Evolutionary conservation across 2,329 filamentous ascomycete genomes (phyloP).

Genomic region (Pseudogymnoascus sp.): DNA sequence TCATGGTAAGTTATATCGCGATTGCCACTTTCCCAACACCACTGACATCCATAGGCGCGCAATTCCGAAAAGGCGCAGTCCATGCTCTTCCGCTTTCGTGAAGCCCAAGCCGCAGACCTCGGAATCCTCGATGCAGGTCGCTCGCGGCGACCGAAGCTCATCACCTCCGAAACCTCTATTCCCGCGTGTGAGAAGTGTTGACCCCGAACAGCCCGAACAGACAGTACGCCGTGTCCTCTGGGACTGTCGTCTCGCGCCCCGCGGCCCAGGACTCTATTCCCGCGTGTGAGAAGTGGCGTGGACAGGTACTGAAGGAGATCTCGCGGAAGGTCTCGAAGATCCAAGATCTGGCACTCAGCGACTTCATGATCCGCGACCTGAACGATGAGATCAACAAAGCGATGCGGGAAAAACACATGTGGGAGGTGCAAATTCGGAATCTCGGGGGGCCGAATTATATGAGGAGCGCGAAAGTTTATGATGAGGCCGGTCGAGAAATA

Average conservation of each 20-base stretch:
- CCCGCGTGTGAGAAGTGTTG: conserved; percentile 52
- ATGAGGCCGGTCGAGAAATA: conserved; percentile 49
- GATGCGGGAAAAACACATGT: conserved; percentile 98
- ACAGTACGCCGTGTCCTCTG: conserved; percentile 26
- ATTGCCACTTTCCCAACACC: neutral
- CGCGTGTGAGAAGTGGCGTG: conserved; percentile 98
- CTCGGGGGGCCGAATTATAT: conserved; percentile 61
- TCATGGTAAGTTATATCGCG: conserved; percentile 23
- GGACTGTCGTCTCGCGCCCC: conserved; percentile 18
- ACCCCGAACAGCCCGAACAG: conserved; percentile 28
- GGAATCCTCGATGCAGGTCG: conserved; percentile 92
- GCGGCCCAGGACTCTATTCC: conserved; percentile 28
- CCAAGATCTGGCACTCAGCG: conserved; percentile 82
- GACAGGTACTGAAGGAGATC: conserved; percentile 94
- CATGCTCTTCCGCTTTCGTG: conserved; percentile 99
- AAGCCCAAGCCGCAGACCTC: conserved; percentile 89
- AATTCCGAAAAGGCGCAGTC: conserved; percentile 99
- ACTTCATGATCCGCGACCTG: conserved; percentile 94
- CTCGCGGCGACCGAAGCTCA: conserved; percentile 81
- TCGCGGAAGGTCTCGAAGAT: conserved; percentile 94
- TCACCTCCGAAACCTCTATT: conserved; percentile 78
- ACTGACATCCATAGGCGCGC: conserved; percentile 57
- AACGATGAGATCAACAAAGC: conserved; percentile 99
- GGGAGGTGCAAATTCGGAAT: conserved; percentile 94
- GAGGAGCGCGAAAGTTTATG: conserved; percentile 43